A percentile compares a stretch with the other conserved stretches of the same genome.
phyloP scores from a whole-genome alignment of 257 asterid genomes.

The Vinca minor region DNA sequence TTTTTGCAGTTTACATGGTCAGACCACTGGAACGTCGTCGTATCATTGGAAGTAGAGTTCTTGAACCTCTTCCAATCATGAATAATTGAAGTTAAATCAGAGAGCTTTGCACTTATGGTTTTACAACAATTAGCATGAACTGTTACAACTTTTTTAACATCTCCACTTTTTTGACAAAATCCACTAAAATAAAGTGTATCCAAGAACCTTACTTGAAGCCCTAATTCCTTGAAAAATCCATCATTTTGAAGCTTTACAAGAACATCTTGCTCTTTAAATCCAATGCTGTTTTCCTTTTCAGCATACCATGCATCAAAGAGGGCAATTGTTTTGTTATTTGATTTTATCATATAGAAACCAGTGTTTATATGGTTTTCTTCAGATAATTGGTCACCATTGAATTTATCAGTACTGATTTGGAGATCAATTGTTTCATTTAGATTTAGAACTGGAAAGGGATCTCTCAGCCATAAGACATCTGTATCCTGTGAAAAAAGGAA shows the following conservation, averaged over 20 bases:
- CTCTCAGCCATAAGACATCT: slow-evolving; percentile 44
- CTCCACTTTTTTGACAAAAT: slow-evolving; percentile 35
- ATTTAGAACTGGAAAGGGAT: slow-evolving; percentile 30
- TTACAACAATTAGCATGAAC: slow-evolving; percentile 56
- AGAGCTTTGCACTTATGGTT: slow-evolving; percentile 30
- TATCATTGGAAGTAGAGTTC: slow-evolving; percentile 12
- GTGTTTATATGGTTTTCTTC: slow-evolving; percentile 31
- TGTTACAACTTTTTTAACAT: slow-evolving; percentile 27
- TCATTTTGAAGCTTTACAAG: slow-evolving; percentile 17
- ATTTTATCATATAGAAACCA: slow-evolving; percentile 45
- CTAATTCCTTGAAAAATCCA: slow-evolving; percentile 18
- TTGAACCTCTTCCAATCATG: slow-evolving; percentile 36
- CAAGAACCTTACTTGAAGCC: slow-evolving; percentile 28
- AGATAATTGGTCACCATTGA: slow-evolving; percentile 25
- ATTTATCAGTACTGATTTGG: slow-evolving; percentile 34
- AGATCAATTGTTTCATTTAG: slow-evolving; percentile 20
- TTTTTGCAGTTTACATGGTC: slow-evolving; percentile 14
- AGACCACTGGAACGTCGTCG: slow-evolving; percentile 28
- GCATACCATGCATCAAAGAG: slow-evolving; percentile 36
- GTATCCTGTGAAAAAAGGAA: slow-evolving; percentile 28
- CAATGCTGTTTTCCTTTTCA: slow-evolving; percentile 14
- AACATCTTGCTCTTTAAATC: slow-evolving; percentile 45
- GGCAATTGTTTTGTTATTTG: slow-evolving; percentile 36
- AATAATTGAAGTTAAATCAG: slow-evolving; percentile 32
- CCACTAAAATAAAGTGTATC: slow-evolving; percentile 42